Conservation (phyloP, 2,329 filamentous ascomycete genomes). For the Diaporthe citriasiana region DNA sequence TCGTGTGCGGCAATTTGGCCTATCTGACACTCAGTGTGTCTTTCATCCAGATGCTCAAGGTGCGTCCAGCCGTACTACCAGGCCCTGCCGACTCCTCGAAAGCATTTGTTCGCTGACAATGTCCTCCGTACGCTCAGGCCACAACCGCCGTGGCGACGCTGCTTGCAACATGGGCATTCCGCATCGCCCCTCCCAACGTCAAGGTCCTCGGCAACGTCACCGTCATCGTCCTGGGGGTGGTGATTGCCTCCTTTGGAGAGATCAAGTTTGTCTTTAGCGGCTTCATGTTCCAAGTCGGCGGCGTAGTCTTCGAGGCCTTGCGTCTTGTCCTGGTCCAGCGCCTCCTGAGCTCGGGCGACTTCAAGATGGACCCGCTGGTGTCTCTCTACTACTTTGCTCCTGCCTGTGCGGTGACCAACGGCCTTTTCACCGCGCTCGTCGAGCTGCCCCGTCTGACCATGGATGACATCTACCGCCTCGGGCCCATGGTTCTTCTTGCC, state of each 20-base stretch:
- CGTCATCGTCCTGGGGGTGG: conserved; percentile 89
- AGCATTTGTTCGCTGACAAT: background rate
- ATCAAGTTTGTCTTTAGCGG: conserved; percentile 86
- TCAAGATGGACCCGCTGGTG: conserved; percentile 88
- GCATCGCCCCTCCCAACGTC: conserved; percentile 82
- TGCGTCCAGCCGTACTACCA: conserved; percentile 49
- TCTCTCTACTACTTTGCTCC: conserved; percentile 89
- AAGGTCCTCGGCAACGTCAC: conserved; percentile 90
- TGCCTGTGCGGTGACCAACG: conserved; percentile 83
- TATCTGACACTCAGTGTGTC: conserved; percentile 92
- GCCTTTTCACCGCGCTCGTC: conserved; percentile 76
- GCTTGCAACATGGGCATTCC: conserved; percentile 85
- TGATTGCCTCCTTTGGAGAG: conserved; percentile 92
- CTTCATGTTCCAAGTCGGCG: conserved; percentile 80
- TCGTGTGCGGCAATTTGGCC: conserved; percentile 92
- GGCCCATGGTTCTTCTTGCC: conserved; percentile 75
- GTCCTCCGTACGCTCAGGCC: conserved; percentile 66
- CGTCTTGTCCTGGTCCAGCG: conserved; percentile 84
- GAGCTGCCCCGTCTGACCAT: conserved; percentile 77
- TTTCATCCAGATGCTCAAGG: conserved; percentile 98
- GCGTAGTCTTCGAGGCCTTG: conserved; percentile 82
- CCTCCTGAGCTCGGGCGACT: conserved; percentile 80
- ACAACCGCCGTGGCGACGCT: conserved; percentile 92
- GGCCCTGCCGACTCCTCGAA: conserved; percentile 15
- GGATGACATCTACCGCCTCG: conserved; percentile 77